These are phyloP conservation scores for Scenedesmus sp. DNA, from an alignment of 163 green algal genomes.

Conservation along the genomic window DNA sequence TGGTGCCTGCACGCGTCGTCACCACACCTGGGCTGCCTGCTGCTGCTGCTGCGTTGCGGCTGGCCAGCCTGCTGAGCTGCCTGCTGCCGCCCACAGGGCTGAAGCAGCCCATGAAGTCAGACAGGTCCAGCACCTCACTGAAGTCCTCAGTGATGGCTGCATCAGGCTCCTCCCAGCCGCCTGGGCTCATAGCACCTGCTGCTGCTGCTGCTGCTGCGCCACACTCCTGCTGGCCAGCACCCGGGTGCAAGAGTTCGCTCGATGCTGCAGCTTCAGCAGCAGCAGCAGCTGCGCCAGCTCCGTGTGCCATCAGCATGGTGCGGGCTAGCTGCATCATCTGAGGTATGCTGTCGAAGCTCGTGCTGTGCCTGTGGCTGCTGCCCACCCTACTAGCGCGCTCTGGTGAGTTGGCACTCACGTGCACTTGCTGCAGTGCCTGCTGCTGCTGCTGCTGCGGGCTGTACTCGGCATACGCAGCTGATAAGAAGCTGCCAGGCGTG, in stretches of 20 bases:
- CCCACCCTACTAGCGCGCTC: not conserved
- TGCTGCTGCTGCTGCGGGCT: constrained; percentile 17
- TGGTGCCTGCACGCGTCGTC: not conserved
- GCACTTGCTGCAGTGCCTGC: not conserved
- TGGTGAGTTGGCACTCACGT: not conserved
- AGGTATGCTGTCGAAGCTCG: not conserved
- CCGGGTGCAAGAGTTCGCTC: not conserved
- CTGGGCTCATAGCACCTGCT: not conserved
- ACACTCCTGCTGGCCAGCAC: not conserved
- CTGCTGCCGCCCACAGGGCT: constrained; percentile 13
- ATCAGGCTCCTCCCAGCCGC: not conserved
- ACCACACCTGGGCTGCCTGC: constrained; percentile 1
- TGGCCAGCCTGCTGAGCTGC: constrained; percentile 16
- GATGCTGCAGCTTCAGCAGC: not conserved
- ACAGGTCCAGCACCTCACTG: constrained; percentile 8
- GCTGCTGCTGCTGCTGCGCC: not conserved
- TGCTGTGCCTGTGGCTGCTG: constrained; percentile 20
- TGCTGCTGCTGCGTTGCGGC: constrained; percentile 24
- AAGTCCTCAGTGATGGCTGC: not conserved
- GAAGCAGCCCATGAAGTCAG: constrained; percentile 3
- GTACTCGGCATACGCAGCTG: not conserved
- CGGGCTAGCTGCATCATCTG: constrained; percentile 14
- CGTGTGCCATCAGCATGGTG: not conserved
- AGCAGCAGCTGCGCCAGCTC: not conserved
- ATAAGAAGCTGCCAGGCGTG: not conserved